Percentiles rank a stretch among this genome's conserved stretches.
Conservation (phyloP, 108 stramenopile species). For the Bacterosira constricta region DNA sequence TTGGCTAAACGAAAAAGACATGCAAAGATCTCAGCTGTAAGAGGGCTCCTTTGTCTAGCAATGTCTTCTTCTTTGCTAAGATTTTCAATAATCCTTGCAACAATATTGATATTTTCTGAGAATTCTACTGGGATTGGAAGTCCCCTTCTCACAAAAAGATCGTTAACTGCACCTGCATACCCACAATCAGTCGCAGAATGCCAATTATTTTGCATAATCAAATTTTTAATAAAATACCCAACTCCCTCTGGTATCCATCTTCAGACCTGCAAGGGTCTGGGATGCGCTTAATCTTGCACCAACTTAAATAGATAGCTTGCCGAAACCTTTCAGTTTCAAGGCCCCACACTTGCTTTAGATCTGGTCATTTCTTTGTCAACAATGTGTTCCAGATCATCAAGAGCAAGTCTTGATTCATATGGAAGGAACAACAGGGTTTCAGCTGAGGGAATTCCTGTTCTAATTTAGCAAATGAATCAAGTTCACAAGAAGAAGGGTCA, state of each 20-base stretch:
- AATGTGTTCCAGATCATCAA: background rate
- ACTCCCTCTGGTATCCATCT: background rate
- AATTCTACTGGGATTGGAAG: too few species aligned
- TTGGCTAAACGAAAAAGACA: too few species aligned
- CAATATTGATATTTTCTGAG: too few species aligned
- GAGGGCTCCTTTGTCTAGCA: background rate
- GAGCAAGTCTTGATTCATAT: background rate
- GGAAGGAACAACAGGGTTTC: background rate
- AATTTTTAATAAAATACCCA: background rate
- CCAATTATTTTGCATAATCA: too few species aligned
- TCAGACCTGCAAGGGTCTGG: background rate
- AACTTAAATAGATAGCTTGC: slow-evolving; percentile 4
- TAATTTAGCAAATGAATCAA: background rate
- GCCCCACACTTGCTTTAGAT: background rate
- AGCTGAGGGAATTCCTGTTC: background rate
- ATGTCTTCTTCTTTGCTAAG: background rate
- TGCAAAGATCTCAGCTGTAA: background rate
- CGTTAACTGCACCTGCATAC: too few species aligned
- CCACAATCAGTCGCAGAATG: too few species aligned
- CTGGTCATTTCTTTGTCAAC: too few species aligned
- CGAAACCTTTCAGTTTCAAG: background rate
- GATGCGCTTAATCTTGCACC: background rate
- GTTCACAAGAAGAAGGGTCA: background rate
- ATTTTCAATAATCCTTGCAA: too few species aligned
- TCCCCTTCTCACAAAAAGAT: too few species aligned